Evolutionary conservation across 345 rosid species (phyloP).

Genomic region (Aquilaria malaccensis): DNA sequence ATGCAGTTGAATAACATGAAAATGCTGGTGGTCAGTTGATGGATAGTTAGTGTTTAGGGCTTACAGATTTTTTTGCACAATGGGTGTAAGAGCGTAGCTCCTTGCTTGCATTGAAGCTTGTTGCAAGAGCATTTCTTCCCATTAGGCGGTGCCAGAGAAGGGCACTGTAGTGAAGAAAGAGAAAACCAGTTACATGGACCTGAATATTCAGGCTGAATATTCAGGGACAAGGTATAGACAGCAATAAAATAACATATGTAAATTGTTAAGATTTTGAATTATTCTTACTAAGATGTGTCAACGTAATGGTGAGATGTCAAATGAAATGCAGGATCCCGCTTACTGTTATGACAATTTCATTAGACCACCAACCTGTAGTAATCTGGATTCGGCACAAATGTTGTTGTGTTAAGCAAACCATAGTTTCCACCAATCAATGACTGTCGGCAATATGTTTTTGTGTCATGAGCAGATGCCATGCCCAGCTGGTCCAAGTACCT

Average conservation of each 20-base stretch:
- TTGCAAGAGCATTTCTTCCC: slow-evolving; percentile 65
- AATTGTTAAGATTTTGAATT: too few relatives aligned
- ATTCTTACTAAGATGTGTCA: too few relatives aligned
- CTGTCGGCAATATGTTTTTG: slow-evolving; percentile 93
- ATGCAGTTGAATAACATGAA: slow-evolving; percentile 5
- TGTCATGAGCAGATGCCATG: slow-evolving; percentile 60
- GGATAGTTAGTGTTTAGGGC: slow-evolving; percentile 10
- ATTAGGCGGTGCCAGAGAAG: slow-evolving; percentile 86
- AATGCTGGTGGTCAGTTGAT: neutral
- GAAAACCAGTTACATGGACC: too few relatives aligned
- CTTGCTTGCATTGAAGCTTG: slow-evolving; percentile 55
- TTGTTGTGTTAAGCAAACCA: slow-evolving; percentile 70
- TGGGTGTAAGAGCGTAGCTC: slow-evolving; percentile 77
- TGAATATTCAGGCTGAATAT: too few relatives aligned
- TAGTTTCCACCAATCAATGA: slow-evolving; percentile 85
- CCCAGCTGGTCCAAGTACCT: slow-evolving; percentile 97
- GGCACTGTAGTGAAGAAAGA: slow-evolving; percentile 41
- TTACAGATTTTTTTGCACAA: slow-evolving; percentile 70
- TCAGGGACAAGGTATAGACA: too few relatives aligned
- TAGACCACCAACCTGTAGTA: slow-evolving; percentile 54
- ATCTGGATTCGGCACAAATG: slow-evolving; percentile 85
- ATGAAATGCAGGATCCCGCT: too few relatives aligned
- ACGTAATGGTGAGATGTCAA: too few relatives aligned
- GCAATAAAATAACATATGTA: too few relatives aligned
- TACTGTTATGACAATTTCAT: neutral